Base-by-base conservation (phyloP, 2,329 filamentous ascomycete genomes). In the Colletotrichum abscissum region DNA sequence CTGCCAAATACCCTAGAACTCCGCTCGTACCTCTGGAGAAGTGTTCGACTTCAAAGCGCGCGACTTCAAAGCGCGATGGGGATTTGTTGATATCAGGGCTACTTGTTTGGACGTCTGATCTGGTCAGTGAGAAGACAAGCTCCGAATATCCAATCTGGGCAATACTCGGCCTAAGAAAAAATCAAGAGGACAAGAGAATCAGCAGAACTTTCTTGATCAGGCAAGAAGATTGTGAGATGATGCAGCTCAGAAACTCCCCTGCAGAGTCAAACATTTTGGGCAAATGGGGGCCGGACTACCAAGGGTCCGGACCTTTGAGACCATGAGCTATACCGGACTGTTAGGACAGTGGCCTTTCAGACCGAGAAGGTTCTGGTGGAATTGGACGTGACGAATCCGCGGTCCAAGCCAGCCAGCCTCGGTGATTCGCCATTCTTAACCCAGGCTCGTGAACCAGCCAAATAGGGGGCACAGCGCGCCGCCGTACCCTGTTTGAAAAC, bases 331-430 rank as follows among this genome's bases (percentile, higher is more conserved):
- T 1, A 57, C 30, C 11, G 4, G 56, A 33, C 9, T 63, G 3
- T 19, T 11, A n/a, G 26, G n/a, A 12, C 4, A 33, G 6, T 63
- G 8, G 57, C 0, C 4, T 26, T 24, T 30, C 8, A 56, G 12
- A 42, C 24, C 4, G 11, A 28, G n/a, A 28, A 2, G 19, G 5
- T 12, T 26, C 42, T 49, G 19, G 8, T n/a, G 42, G 42, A 49
- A 38, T 42, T 19, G 35, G 69, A 68, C 16, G 64, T 57, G 49
- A 52, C 57, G 49, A 63, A 57, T 30, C 19, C 35, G 28, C 12
- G 35, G 64, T 63, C 64, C 58, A 65, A 72, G 64, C 49, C 49
- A 62, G 4, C 19, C 22, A 22, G 33, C 38, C 38, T 52, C 65
- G 57, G 64, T 62, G 64, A 49, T 49, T n/a, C 35, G 26, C 9